A percentile compares a stretch with the other conserved stretches of the same genome.
Conservation (phyloP, 345 rosid species). For the Odontarrhena argentea region DNA sequence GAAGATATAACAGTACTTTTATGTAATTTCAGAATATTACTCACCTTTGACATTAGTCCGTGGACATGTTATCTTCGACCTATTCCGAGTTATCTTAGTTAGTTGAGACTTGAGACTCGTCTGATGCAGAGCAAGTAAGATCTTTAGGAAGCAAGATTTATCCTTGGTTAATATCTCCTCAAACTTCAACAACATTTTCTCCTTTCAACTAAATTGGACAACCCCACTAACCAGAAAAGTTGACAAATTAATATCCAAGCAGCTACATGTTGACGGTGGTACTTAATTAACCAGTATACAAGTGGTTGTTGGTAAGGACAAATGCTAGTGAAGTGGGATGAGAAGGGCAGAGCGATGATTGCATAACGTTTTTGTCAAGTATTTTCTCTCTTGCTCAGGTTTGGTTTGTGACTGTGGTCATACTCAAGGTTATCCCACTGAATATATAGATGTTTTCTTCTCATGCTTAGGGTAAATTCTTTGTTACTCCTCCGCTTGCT, state of each 20-base stretch:
- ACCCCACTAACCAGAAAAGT: constrained; percentile 2
- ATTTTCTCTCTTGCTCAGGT: too few relatives aligned
- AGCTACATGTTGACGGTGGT: neutral
- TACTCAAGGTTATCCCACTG: too few relatives aligned
- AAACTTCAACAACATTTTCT: constrained; percentile 1
- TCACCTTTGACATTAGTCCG: constrained; percentile 95
- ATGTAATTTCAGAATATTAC: constrained; percentile 4
- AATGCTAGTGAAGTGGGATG: neutral
- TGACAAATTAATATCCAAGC: neutral
- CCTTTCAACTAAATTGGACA: constrained; percentile 1
- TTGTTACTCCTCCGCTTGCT: too few relatives aligned
- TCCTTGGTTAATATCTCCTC: neutral
- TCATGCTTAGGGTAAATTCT: too few relatives aligned
- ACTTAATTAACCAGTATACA: neutral
- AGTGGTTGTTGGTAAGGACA: neutral
- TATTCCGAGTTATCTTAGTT: constrained; percentile 82
- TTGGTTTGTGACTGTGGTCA: too few relatives aligned
- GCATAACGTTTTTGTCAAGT: too few relatives aligned
- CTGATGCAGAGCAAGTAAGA: constrained; percentile 30
- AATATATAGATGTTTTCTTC: too few relatives aligned
- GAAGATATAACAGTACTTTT: neutral
- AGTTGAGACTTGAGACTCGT: constrained; percentile 87
- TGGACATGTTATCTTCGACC: constrained; percentile 91
- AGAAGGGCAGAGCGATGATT: neutral
- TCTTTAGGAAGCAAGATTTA: neutral